Evolutionary conservation across 495 filamentous ascomycete genomes (phyloP).

Genomic region (Daldinia bambusicola): DNA sequence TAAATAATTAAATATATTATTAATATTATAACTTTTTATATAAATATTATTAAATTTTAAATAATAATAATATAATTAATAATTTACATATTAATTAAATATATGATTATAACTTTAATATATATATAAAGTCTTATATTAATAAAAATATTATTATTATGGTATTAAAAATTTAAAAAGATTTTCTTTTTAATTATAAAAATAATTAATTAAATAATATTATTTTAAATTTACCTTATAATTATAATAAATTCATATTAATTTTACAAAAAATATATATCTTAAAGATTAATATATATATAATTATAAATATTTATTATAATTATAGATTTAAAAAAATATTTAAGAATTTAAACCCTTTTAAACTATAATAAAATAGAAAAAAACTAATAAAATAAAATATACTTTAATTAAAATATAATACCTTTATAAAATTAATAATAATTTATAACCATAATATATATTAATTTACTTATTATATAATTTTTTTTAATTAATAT

Average conservation of each 20-base stretch:
- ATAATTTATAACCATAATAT: neutral
- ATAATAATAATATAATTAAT: neutral
- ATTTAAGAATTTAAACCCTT: neutral
- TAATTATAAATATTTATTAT: neutral
- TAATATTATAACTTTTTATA: too few species aligned
- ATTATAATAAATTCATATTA: neutral
- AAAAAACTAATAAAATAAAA: too few species aligned
- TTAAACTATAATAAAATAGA: neutral
- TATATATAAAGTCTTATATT: too few species aligned
- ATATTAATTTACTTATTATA: constrained; percentile 2
- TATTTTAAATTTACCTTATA: neutral
- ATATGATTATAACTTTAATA: constrained; percentile 5
- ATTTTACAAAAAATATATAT: neutral
- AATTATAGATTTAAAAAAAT: neutral
- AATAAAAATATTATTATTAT: neutral
- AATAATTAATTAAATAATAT: neutral
- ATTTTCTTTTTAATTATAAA: neutral
- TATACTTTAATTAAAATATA: neutral
- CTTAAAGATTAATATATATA: neutral
- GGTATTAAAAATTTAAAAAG: neutral
- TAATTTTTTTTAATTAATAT: neutral
- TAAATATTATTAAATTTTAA: too few species aligned
- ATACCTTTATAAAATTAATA: neutral
- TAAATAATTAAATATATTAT: too few species aligned
- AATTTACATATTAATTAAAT: neutral